These are phyloP conservation scores for Russula earlei DNA, from an alignment of 768 basidiomycete genomes.

Conservation along the genomic window DNA sequence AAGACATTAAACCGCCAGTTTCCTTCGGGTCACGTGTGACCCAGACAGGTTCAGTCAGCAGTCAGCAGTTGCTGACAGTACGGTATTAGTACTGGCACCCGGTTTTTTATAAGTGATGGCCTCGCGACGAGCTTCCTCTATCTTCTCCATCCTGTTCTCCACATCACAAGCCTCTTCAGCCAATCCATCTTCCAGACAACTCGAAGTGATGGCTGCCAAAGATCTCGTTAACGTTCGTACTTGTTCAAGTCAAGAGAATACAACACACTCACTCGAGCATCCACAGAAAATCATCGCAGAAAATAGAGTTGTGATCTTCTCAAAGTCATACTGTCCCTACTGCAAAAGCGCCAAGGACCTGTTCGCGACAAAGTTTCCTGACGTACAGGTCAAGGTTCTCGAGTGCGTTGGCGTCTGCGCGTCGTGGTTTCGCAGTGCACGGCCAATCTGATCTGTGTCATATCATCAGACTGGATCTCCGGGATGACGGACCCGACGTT, in stretches of 20 bases:
- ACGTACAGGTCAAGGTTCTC: slow-evolving; percentile 26
- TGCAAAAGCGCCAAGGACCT: slow-evolving; percentile 34
- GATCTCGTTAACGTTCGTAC: slow-evolving; percentile 34
- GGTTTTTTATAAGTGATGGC: neutral
- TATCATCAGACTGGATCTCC: slow-evolving; percentile 43
- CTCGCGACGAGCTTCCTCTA: slow-evolving; percentile 13
- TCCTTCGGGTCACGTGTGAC: too few relatives aligned
- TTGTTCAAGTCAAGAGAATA: neutral
- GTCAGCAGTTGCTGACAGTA: too few relatives aligned
- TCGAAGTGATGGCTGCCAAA: slow-evolving; percentile 26
- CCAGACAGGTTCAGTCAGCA: too few relatives aligned
- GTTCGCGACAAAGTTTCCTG: slow-evolving; percentile 27
- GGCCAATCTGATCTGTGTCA: neutral
- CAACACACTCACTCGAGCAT: neutral
- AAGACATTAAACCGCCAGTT: too few relatives aligned
- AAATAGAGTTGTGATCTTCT: slow-evolving; percentile 34
- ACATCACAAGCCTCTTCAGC: slow-evolving; percentile 27
- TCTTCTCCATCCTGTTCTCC: slow-evolving; percentile 18
- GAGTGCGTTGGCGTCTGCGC: slow-evolving; percentile 28
- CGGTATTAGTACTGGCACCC: neutral
- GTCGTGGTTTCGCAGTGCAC: neutral
- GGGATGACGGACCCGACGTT: slow-evolving; percentile 49
- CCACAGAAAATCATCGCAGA: slow-evolving; percentile 27
- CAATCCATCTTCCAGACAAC: slow-evolving; percentile 27
- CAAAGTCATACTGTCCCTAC: slow-evolving; percentile 34